These are phyloP conservation scores for Massariosphaeria phaeospora DNA, from an alignment of 495 filamentous ascomycete genomes.

Conservation along the genomic window DNA sequence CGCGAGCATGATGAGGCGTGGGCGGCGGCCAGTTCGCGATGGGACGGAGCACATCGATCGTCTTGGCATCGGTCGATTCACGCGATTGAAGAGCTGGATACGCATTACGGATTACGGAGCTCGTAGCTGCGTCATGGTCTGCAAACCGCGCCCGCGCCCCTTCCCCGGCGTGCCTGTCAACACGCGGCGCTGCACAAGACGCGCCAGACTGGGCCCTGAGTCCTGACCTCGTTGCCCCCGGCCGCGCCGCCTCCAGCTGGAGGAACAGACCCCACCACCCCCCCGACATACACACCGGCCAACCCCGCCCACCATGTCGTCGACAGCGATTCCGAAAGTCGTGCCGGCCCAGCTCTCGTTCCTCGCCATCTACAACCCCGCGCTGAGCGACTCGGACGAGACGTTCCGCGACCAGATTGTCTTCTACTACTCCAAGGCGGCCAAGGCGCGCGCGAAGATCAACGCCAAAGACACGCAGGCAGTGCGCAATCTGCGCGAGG, in stretches of 20 bases:
- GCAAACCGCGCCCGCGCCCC: too few relatives aligned
- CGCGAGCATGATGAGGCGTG: slow-evolving; percentile 11
- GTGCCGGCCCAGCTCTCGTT: slow-evolving; percentile 83
- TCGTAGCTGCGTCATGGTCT: too few relatives aligned
- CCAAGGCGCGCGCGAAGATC: slow-evolving; percentile 38
- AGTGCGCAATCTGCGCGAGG: slow-evolving; percentile 47
- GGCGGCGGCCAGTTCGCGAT: too few relatives aligned
- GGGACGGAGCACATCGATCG: too few relatives aligned
- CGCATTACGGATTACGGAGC: too few relatives aligned
- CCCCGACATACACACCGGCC: neutral
- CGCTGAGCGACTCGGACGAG: slow-evolving; percentile 80
- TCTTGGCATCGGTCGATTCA: too few relatives aligned
- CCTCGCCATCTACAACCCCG: slow-evolving; percentile 90
- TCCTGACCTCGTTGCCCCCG: too few relatives aligned
- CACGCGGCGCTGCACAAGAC: too few relatives aligned
- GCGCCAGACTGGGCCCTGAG: too few relatives aligned
- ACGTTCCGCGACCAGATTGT: slow-evolving; percentile 85
- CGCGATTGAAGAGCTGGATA: too few relatives aligned
- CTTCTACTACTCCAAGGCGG: slow-evolving; percentile 72
- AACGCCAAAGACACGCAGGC: slow-evolving; percentile 14
- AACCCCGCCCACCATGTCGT: slow-evolving; percentile 18
- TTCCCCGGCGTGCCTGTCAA: too few relatives aligned
- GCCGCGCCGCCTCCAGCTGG: too few relatives aligned
- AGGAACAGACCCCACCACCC: neutral
- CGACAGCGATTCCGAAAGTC: slow-evolving; percentile 33